Evolutionary conservation across 495 filamentous ascomycete species (phyloP), one percentile per base, ranked within the genome.

Genomic region (Jackrogersella minutella): DNA sequence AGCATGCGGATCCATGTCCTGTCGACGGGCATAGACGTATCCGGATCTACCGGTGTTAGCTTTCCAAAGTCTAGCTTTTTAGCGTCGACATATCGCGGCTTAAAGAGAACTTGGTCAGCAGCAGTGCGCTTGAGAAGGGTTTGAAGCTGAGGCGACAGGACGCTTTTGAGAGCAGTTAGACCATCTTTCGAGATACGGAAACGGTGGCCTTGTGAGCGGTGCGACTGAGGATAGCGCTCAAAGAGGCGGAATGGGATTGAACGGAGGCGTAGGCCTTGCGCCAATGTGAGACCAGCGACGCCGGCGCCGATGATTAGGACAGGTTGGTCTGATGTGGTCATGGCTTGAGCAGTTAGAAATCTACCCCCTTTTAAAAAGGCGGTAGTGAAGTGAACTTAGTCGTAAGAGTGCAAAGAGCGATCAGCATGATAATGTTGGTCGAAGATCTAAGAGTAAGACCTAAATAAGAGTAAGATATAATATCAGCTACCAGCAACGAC

Each of bases 161-260:
- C 68, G 36, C 56, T 60, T 7, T 70, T 44, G 5, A 78, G 60
- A 19, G 64, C 71, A 2, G 64, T 30, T 28, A 62, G 58, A 19
- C 72, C 74, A 7, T 69, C 62, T 16, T 56, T 78, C 73, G 44
- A 78, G 71, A 76, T 79, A 66, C 46, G 80, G 19, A 76, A 73
- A 26, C 80, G 67, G 26, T 73, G 70, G 39, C 70, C 70, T 41
- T 73, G 76, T 16, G 76, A 77, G n/a, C 69, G 60, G 30, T 62
- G 69, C 24, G 59, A 55, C 46, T 53, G 62, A 0, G 70, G 68
- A 63, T 83, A 75, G 36, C 78, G 75, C 52, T 85, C 82, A 36
- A 81, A 84, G 47, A 85, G 63, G 30, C 73, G 76, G 74, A 81
- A 83, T 11, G 78, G 74, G 44, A 85, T 79, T 21, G 73, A 74